Base-by-base conservation (phyloP, 345 rosid species). In the Eucalyptus shirleyi region DNA sequence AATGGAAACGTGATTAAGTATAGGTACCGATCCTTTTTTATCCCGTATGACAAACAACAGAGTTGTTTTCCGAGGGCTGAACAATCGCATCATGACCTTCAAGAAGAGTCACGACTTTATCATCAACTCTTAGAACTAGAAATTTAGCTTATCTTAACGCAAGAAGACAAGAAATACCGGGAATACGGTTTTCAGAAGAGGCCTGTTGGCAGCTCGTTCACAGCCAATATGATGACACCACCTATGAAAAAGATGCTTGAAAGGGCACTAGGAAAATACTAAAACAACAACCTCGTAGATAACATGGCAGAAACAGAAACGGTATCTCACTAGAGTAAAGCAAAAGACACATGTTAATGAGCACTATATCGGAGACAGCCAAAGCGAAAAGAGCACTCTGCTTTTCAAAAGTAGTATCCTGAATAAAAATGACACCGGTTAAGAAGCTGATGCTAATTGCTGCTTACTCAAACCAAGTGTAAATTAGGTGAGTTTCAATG, bases 371-470 rank as follows among this genome's bases (percentile, higher is more conserved):
- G 72, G 99, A 98, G 90, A 97, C 98, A 47, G 99, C 99, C 87
- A 98, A 95, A 82, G 99, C 98, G 92, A 98, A 98, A 72, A 98
- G 99, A 86, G 99, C 98, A 93, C 98, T 98, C 91, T 98, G 99
- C 92, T 98, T 98, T 95, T 98, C 96, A 91, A 98, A 98, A 69
- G 99, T 97, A 50, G 99, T 97, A 91, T 50, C 99, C 98, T 98
- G 91, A 91, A 49, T 92, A 59, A 32, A 87, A 88, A 51, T 59
- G 81, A 87, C 30, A 4, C 62, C 7, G 1, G 28, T 56, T 24
- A 56, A 56, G 62, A 56, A 56, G 28, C 62, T 56, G 60, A 23
- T 23, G 62, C 62, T 56, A 56, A 56, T 56, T 56, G 69, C 69
- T 60, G 34, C 69, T 60, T 60, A 60, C n/a, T 60, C 67, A 60